A percentile compares a stretch with the other conserved stretches of the same genome.
Conservation (phyloP, 371 early-diverging fungal species). For the Syncephalis fuscata region DNA sequence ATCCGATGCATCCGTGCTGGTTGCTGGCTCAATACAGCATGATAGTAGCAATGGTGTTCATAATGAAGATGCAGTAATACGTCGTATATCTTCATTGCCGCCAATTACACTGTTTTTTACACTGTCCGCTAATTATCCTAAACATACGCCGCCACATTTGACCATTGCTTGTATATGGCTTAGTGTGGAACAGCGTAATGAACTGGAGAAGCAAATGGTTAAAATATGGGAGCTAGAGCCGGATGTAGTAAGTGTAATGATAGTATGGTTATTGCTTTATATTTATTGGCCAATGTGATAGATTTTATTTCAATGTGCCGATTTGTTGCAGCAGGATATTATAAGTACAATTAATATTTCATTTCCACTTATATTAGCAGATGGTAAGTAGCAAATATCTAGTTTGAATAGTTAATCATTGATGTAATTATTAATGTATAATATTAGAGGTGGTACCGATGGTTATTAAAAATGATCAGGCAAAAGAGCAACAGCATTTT, state of each 20-base stretch:
- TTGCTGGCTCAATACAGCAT: too few relatives aligned
- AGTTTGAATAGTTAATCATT: neutral
- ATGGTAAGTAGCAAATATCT: neutral
- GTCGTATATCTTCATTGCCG: slow-evolving; percentile 1
- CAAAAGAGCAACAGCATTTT: slow-evolving; percentile 2
- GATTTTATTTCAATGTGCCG: slow-evolving; percentile 8
- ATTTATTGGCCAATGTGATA: neutral
- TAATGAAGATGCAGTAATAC: neutral
- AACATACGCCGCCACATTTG: slow-evolving; percentile 3
- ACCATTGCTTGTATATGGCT: slow-evolving; percentile 7
- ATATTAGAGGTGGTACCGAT: neutral
- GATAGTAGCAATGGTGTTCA: too few relatives aligned
- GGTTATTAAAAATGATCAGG: neutral
- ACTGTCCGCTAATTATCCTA: slow-evolving; percentile 8
- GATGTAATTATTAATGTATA: neutral
- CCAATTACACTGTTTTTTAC: slow-evolving; percentile 6
- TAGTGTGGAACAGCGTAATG: neutral
- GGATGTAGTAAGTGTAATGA: slow-evolving; percentile 6
- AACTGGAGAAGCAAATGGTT: slow-evolving; percentile 3
- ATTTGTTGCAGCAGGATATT: slow-evolving; percentile 7
- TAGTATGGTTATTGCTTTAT: neutral
- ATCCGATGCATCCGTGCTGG: neutral
- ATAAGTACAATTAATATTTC: slow-evolving; percentile 3
- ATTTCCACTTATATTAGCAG: slow-evolving; percentile 4
- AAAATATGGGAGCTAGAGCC: slow-evolving; percentile 7